These are phyloP conservation scores for Peterozyma xylosa DNA, from an alignment of 805 yeast genomes.

Conservation along the genomic window DNA sequence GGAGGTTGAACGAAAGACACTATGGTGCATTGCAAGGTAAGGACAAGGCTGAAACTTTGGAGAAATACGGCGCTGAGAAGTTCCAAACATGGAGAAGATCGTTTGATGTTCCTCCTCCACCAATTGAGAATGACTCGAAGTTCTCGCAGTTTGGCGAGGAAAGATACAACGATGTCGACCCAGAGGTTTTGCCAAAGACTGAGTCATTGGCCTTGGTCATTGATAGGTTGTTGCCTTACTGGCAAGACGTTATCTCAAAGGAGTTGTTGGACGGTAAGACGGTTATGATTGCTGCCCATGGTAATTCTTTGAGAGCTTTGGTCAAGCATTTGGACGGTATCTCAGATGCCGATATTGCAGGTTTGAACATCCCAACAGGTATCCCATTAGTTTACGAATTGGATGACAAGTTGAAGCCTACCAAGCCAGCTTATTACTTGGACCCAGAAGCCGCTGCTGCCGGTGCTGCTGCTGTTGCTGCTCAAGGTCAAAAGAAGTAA, in stretches of 20 bases:
- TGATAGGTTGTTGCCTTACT: conserved; percentile 94
- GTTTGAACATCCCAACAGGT: conserved; percentile 96
- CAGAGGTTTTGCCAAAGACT: conserved; percentile 82
- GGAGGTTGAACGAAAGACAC: conserved; percentile 99
- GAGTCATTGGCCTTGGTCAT: conserved; percentile 93
- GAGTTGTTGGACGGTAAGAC: conserved; percentile 84
- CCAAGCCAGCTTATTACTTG: conserved; percentile 90
- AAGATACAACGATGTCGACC: conserved; percentile 81
- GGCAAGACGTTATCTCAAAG: conserved; percentile 86
- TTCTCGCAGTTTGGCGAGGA: conserved; percentile 81
- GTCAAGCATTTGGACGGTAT: conserved; percentile 94
- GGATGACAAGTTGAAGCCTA: conserved; percentile 79
- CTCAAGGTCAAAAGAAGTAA: conserved; percentile 76
- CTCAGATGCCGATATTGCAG: conserved; percentile 88
- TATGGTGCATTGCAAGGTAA: conserved; percentile 98
- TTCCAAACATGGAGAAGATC: conserved; percentile 98
- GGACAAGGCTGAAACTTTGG: conserved; percentile 92
- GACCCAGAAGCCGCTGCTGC: conserved; percentile 99
- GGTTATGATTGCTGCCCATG: conserved; percentile 93
- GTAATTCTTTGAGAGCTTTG: conserved; percentile 95
- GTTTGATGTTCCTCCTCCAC: conserved; percentile 94
- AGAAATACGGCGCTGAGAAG: conserved; percentile 81
- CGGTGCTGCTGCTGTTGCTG: conserved; percentile 99
- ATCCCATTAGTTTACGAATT: conserved; percentile 96
- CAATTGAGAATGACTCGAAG: conserved; percentile 66